Evolutionary conservation across 164 flowering plant genomes (phyloP), one percentile per base, ranked within the genome.

Genomic region (Kalanchoe fedtschenkoi): DNA sequence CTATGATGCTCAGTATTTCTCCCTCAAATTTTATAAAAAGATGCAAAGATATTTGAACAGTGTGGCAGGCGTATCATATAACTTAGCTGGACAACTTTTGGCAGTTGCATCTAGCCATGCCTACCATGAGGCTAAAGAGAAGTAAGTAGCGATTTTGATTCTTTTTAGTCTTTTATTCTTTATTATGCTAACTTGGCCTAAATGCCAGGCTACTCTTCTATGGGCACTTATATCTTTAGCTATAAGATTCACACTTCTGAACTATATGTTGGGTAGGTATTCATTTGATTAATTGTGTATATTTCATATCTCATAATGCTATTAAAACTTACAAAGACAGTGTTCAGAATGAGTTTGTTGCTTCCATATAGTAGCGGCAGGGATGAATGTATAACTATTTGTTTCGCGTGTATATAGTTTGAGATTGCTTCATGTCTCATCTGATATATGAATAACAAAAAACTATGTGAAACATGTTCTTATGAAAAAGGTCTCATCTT

Each of bases 101-200:
- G 97, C 96, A 21, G 77, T 91, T 67, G 95, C 92, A 60, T 80
- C 92, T 66, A 81, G 95, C 77, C 75, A 75, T 68, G 77, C 85
- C n/a, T 85, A 77, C 71, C 85, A 88, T 67, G 89, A 81, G 72
- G 85, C 81, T 53, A 77, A 75, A 62, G 89, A 89, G 81, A 69
- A 51, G 97, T 88, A 24, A 78, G 90, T 70, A 26, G 17, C 38
- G 37, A 57, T 8, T 53, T 53, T 21, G 9, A n/a, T 69, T 29
- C 9, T 43, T 24, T 43, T n/a, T n/a, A n/a, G 57, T n/a, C 24
- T 17, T n/a, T 61, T 62, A 54, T 33, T 22, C 3, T 14, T 37
- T 39, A 4, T 26, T 5, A 16, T 54, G 30, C 21, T 28, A 11
- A 30, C 8, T 22, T 41, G 19, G 24, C 30, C 16, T 34, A 63